These are phyloP conservation scores for Incumbomyces lentus DNA, from an alignment of 2,329 filamentous ascomycete genomes.

Conservation along the genomic window DNA sequence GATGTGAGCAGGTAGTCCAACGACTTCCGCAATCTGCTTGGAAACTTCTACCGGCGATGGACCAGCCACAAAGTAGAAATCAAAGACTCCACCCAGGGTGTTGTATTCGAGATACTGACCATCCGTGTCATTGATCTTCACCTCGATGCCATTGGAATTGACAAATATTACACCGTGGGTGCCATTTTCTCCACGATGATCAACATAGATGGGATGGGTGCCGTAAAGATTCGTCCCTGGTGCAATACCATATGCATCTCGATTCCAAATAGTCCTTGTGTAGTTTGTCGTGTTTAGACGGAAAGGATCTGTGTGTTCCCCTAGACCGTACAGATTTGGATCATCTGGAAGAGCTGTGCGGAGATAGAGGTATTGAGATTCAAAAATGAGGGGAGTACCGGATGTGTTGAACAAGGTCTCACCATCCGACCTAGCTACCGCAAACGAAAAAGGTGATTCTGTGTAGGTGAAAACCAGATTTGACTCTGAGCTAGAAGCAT, in stretches of 20 bases:
- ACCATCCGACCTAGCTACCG: slow-evolving; percentile 33
- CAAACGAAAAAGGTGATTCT: slow-evolving; percentile 57
- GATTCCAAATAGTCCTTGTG: slow-evolving; percentile 58
- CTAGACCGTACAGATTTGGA: slow-evolving; percentile 67
- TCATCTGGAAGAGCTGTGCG: slow-evolving; percentile 58
- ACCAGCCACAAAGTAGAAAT: slow-evolving; percentile 58
- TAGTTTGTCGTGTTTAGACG: slow-evolving; percentile 59
- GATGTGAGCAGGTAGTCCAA: slow-evolving; percentile 49
- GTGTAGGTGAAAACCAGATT: slow-evolving; percentile 40
- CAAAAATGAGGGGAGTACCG: slow-evolving; percentile 57
- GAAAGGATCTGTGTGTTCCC: slow-evolving; percentile 65
- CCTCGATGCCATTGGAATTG: slow-evolving; percentile 67
- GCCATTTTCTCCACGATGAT: slow-evolving; percentile 50
- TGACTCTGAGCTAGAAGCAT: slow-evolving; percentile 35
- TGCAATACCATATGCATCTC: slow-evolving; percentile 55
- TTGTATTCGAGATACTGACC: slow-evolving; percentile 70
- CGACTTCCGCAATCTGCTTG: slow-evolving; percentile 49
- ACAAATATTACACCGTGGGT: slow-evolving; percentile 58
- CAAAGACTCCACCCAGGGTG: slow-evolving; percentile 63
- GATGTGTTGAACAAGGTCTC: slow-evolving; percentile 57
- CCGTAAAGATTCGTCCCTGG: slow-evolving; percentile 59
- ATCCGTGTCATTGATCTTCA: slow-evolving; percentile 57
- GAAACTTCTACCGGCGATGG: slow-evolving; percentile 49
- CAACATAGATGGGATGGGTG: slow-evolving; percentile 64
- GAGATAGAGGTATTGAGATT: slow-evolving; percentile 66